These are phyloP conservation scores for Clitoria ternatea DNA, from an alignment of 306 rosid genomes.

Conservation along the genomic window DNA sequence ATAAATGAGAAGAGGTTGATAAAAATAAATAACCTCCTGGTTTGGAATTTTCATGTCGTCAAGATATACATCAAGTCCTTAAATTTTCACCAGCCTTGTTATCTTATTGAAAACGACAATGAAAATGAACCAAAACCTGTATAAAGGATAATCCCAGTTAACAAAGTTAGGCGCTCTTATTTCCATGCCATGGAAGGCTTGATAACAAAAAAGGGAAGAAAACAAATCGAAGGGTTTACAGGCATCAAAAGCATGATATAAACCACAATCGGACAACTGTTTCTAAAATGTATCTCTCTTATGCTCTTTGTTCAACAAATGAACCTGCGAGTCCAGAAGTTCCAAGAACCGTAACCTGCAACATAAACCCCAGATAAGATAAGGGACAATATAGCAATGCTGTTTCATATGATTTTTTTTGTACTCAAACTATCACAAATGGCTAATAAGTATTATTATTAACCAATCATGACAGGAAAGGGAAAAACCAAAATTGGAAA, in stretches of 20 bases:
- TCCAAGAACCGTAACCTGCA: slow-evolving; percentile 90
- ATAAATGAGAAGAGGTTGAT: slow-evolving; percentile 12
- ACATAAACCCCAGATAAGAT: slow-evolving; percentile 11
- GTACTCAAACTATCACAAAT: neutral
- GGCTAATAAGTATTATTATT: slow-evolving; percentile 1
- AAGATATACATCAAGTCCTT: neutral
- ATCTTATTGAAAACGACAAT: slow-evolving; percentile 16
- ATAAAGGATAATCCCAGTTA: neutral
- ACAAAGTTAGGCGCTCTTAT: slow-evolving; percentile 52
- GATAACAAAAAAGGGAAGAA: slow-evolving; percentile 27
- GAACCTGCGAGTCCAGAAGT: slow-evolving; percentile 98
- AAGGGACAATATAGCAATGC: neutral
- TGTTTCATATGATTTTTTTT: neutral
- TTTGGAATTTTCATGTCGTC: slow-evolving; percentile 11
- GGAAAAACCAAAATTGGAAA: neutral
- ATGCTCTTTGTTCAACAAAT: slow-evolving; percentile 87
- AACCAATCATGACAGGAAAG: neutral
- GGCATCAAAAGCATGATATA: slow-evolving; percentile 29
- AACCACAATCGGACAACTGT: slow-evolving; percentile 26
- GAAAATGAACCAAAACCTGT: neutral
- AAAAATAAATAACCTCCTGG: neutral
- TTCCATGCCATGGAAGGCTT: slow-evolving; percentile 36
- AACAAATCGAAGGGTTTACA: slow-evolving; percentile 26
- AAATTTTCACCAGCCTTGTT: neutral
- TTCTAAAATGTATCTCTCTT: slow-evolving; percentile 28